Evolutionary conservation across 2,329 filamentous ascomycete species (phyloP).

Genomic region (Colletotrichum abscissum): DNA sequence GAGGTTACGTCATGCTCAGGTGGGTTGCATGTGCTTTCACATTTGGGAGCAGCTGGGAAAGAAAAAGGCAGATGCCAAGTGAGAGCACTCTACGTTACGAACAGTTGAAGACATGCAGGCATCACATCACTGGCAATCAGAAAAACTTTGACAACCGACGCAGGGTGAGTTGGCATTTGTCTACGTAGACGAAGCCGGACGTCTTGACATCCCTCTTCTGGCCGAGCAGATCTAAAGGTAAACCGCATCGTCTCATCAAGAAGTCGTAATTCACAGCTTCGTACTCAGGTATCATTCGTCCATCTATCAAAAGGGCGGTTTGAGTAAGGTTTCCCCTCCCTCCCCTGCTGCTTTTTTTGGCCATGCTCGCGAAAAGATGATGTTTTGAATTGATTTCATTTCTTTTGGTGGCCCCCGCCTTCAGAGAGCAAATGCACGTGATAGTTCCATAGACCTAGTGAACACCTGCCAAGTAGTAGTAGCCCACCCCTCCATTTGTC

Average conservation of each 20-base stretch:
- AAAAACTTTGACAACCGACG: neutral
- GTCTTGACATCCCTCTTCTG: constrained; percentile 12
- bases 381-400: constrained; percentile 50
- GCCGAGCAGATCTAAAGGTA: constrained; percentile 1
- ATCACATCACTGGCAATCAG: neutral
- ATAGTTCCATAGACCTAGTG: constrained; percentile 70
- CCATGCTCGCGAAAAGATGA: constrained; percentile 26
- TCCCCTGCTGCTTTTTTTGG: constrained; percentile 11
- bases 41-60: too few relatives aligned
- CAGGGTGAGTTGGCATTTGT: constrained; percentile 5
- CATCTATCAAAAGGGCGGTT: constrained; percentile 36
- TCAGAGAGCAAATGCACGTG: constrained; percentile 67
- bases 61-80: too few relatives aligned
- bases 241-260: constrained; percentile 27
- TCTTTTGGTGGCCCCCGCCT: constrained; percentile 49
- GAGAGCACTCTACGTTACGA: too few relatives aligned
- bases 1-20: too few relatives aligned
- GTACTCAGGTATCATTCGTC: constrained; percentile 33
- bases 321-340: constrained; percentile 4
- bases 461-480: constrained; percentile 62
- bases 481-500: constrained; percentile 54
- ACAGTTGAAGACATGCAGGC: neutral
- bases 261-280: constrained; percentile 34
- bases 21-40: too few relatives aligned
- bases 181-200: constrained; percentile 5